Percentiles rank a stretch among this genome's conserved stretches.
phyloP scores from a whole-genome alignment of 805 yeast genomes.

The Starmerella bombicola region DNA sequence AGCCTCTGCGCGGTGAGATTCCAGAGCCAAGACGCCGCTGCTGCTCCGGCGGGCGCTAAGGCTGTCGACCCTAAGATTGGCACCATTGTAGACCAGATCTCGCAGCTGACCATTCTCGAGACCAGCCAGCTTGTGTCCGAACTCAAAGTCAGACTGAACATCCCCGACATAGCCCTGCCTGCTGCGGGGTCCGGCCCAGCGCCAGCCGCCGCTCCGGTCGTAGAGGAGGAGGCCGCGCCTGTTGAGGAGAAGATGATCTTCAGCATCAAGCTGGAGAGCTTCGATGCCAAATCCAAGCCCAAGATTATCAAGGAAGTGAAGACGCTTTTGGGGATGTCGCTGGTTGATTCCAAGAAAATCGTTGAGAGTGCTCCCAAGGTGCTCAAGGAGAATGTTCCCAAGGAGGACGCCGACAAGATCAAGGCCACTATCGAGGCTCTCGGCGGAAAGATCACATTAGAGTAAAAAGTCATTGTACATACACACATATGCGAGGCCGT shows the following conservation, averaged over 20 bases:
- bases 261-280: constrained; percentile 79
- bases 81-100: constrained; percentile 78
- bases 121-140: constrained; percentile 78
- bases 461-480: constrained; percentile 40
- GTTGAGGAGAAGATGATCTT: constrained; percentile 90
- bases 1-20: constrained; percentile 23
- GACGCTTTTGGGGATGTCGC: constrained; percentile 74
- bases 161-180: constrained; percentile 85
- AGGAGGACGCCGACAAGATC: constrained; percentile 96
- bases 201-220: constrained; percentile 52
- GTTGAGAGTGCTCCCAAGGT: constrained; percentile 97
- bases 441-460: constrained; percentile 87
- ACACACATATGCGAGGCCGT: no score
- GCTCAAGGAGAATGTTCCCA: constrained; percentile 86
- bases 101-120: constrained; percentile 82
- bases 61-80: constrained; percentile 78
- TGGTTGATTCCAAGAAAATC: constrained; percentile 94
- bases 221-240: constrained; percentile 63
- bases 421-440: constrained; percentile 83
- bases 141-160: constrained; percentile 59
- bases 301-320: constrained; percentile 97
- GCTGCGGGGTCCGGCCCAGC: constrained; percentile 50
- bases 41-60: constrained; percentile 25
- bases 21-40: constrained; percentile 29
- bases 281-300: constrained; percentile 91